These are phyloP conservation scores for Nemania sp. DNA, from an alignment of 2,329 filamentous ascomycete species.

Conservation along the genomic window DNA sequence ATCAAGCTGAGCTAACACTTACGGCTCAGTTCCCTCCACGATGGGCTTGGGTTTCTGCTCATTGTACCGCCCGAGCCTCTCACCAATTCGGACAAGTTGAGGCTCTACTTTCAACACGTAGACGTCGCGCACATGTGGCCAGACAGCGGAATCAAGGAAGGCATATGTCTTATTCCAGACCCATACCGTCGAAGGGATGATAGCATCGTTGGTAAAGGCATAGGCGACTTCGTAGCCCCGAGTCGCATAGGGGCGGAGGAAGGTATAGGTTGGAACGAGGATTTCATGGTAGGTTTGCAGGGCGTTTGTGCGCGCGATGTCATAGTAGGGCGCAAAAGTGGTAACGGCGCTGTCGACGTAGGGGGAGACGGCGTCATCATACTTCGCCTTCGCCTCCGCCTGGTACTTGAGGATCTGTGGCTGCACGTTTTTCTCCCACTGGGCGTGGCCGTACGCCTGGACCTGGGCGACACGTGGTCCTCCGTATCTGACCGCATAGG, in stretches of 20 bases:
- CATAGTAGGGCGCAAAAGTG: slow-evolving; percentile 72
- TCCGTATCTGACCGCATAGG: slow-evolving; percentile 72
- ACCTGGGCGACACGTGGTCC: slow-evolving; percentile 73
- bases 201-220: slow-evolving; percentile 68
- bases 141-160: slow-evolving; percentile 77
- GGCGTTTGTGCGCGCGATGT: slow-evolving; percentile 64
- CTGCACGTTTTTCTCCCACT: slow-evolving; percentile 80
- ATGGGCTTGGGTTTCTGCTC: slow-evolving; percentile 47
- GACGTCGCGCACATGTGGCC: slow-evolving; percentile 78
- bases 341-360: slow-evolving; percentile 67
- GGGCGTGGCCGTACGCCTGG: slow-evolving; percentile 65
- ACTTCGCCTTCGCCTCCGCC: slow-evolving; percentile 64
- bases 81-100: slow-evolving; percentile 88
- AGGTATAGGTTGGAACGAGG: slow-evolving; percentile 74
- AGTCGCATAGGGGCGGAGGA: slow-evolving; percentile 73
- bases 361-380: slow-evolving; percentile 72
- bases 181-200: slow-evolving; percentile 73
- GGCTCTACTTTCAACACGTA: slow-evolving; percentile 95
- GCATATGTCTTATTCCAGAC: slow-evolving; percentile 69
- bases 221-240: slow-evolving; percentile 70
- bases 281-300: slow-evolving; percentile 72
- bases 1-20: slow-evolving; percentile 28
- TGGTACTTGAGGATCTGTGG: slow-evolving; percentile 74
- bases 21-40: slow-evolving; percentile 42
- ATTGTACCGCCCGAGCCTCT: slow-evolving; percentile 80